phyloP scores from a whole-genome alignment of 1,139 yeast genomes.

The Debaryomyces sp. region DNA sequence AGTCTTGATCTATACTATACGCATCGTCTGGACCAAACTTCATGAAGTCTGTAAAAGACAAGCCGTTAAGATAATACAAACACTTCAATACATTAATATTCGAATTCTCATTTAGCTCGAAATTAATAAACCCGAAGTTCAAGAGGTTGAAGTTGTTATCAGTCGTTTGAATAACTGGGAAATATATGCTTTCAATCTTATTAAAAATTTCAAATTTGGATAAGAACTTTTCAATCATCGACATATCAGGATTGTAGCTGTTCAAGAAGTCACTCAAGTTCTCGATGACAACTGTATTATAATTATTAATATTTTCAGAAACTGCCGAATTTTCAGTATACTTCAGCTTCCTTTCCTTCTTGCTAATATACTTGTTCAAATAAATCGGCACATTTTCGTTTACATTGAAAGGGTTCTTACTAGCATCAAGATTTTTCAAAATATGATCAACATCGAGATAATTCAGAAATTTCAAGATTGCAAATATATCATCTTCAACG shows the following conservation, averaged over 20 bases:
- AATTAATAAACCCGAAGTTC: slow-evolving; percentile 36
- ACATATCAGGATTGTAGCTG: slow-evolving; percentile 17
- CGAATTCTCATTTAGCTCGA: slow-evolving; percentile 21
- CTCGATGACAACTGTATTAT: slow-evolving; percentile 46
- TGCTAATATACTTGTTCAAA: slow-evolving; percentile 32
- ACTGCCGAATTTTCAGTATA: slow-evolving; percentile 12
- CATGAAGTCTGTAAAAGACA: slow-evolving; percentile 29
- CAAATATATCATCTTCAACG: slow-evolving; percentile 28
- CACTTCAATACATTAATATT: slow-evolving; percentile 30
- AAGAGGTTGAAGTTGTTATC: slow-evolving; percentile 21
- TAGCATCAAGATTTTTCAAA: slow-evolving; percentile 20
- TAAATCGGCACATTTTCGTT: slow-evolving; percentile 25
- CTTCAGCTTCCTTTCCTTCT: slow-evolving; percentile 25
- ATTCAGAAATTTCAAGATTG: slow-evolving; percentile 39
- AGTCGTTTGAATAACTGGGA: slow-evolving; percentile 35
- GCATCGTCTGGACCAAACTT: slow-evolving; percentile 20
- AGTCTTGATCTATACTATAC: slow-evolving; percentile 17
- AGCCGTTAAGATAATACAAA: slow-evolving; percentile 33
- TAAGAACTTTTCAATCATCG: slow-evolving; percentile 25
- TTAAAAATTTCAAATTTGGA: slow-evolving; percentile 41
- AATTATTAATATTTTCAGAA: slow-evolving; percentile 25
- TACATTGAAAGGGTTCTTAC: slow-evolving; percentile 38
- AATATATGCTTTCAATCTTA: slow-evolving; percentile 44
- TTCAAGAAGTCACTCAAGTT: slow-evolving; percentile 41
- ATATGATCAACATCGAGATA: slow-evolving; percentile 40